These are phyloP conservation scores for Lathyrus aphaca DNA, from an alignment of 306 rosid species.

Conservation along the genomic window DNA sequence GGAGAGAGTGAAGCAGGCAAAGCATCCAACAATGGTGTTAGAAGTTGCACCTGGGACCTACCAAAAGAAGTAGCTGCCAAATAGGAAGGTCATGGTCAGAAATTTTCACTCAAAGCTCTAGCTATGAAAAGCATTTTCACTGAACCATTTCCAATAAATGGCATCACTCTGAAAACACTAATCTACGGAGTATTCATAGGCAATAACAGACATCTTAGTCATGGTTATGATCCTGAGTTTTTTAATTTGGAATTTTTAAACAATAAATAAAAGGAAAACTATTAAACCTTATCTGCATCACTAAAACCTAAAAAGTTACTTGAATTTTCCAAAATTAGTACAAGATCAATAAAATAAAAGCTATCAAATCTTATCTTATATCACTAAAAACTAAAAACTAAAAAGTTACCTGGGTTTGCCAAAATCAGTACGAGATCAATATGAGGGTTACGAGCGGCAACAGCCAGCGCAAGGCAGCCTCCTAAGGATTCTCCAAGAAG, in stretches of 20 bases:
- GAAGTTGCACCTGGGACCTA: conserved; percentile 60
- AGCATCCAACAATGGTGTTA: conserved; percentile 64
- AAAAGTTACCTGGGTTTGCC: conserved; percentile 74
- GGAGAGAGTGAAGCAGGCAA: conserved; percentile 55
- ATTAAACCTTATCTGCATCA: too few relatives aligned
- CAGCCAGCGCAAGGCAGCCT: conserved; percentile 83
- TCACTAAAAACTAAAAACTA: too few relatives aligned
- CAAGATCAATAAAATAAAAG: too few relatives aligned
- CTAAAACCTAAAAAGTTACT: too few relatives aligned
- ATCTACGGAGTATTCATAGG: background rate
- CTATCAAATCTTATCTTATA: too few relatives aligned
- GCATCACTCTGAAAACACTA: conserved; percentile 10
- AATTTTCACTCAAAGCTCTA: background rate
- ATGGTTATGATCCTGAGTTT: conserved; percentile 14
- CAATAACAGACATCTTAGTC: background rate
- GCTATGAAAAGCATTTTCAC: background rate
- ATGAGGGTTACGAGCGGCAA: conserved; percentile 77
- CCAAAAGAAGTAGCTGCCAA: conserved; percentile 75
- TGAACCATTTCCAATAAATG: background rate
- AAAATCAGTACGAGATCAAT: conserved; percentile 83
- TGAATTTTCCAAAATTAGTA: too few relatives aligned
- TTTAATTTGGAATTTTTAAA: background rate
- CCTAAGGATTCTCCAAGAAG: conserved; percentile 87
- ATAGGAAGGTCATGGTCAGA: conserved; percentile 38
- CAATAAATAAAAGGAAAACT: too few relatives aligned